These are phyloP conservation scores for Dactylonectria estremocensis DNA, from an alignment of 2,329 filamentous ascomycete species.

Conservation along the genomic window DNA sequence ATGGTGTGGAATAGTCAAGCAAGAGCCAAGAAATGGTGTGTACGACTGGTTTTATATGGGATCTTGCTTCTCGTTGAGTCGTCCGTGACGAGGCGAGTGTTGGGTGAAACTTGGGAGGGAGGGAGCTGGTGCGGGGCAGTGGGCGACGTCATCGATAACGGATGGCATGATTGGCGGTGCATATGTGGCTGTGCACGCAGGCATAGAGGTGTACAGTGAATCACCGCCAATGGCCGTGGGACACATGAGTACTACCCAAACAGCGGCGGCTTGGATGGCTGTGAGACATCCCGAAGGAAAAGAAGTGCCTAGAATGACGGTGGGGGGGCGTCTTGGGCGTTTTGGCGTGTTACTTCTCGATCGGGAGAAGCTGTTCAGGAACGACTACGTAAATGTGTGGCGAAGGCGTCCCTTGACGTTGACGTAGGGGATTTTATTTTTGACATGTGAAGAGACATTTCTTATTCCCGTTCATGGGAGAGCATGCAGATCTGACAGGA, in stretches of 20 bases:
- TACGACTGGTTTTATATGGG: constrained; percentile 23
- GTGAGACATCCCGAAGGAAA: background rate
- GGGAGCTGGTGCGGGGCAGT: constrained; percentile 49
- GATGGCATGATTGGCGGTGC: constrained; percentile 45
- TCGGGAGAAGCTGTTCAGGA: constrained; percentile 35
- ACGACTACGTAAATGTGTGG: constrained; percentile 31
- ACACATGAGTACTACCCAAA: constrained; percentile 30
- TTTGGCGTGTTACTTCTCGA: constrained; percentile 14
- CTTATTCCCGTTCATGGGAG: background rate
- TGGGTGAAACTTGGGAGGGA: constrained; percentile 37
- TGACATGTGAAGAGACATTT: constrained; percentile 26
- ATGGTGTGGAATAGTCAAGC: constrained; percentile 6
- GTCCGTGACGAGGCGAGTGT: constrained; percentile 24
- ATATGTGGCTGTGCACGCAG: constrained; percentile 39
- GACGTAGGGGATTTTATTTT: background rate
- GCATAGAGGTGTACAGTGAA: constrained; percentile 32
- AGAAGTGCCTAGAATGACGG: constrained; percentile 24
- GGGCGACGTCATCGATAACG: constrained; percentile 48
- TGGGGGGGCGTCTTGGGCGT: background rate
- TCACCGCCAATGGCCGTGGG: rapidly evolving
- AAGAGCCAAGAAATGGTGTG: constrained; percentile 1
- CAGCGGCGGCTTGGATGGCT: background rate
- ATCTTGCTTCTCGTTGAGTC: constrained; percentile 17
- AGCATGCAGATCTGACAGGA: background rate
- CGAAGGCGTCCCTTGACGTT: constrained; percentile 15